These are phyloP conservation scores for Wickerhamiella dianesei DNA, from an alignment of 805 yeast species.

Conservation along the genomic window DNA sequence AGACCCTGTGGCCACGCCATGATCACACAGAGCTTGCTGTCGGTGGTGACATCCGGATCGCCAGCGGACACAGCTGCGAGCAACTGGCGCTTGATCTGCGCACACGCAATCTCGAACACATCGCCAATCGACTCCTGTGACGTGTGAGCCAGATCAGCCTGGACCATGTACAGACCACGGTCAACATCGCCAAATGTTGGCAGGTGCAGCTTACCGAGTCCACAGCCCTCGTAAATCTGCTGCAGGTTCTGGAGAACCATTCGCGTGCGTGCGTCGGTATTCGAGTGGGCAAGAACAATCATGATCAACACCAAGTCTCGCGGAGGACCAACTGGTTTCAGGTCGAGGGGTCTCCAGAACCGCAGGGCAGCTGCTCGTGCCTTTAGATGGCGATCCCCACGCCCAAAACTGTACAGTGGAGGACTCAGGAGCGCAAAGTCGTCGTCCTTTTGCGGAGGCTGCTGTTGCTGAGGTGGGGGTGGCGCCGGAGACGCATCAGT, in stretches of 20 bases:
- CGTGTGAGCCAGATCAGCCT: conserved; percentile 15
- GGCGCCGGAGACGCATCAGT: background rate
- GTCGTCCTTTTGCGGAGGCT: background rate
- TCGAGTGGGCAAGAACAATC: conserved; percentile 15
- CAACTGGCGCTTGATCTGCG: conserved; percentile 13
- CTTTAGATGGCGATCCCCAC: conserved; percentile 21
- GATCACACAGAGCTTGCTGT: conserved; percentile 9
- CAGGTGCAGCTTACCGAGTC: conserved; percentile 22
- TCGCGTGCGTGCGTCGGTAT: conserved; percentile 6
- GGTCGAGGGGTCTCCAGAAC: conserved; percentile 29
- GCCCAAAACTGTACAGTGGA: conserved; percentile 21
- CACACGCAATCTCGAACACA: conserved; percentile 15
- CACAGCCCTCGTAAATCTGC: conserved; percentile 25
- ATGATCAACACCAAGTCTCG: conserved; percentile 22
- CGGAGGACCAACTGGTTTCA: conserved; percentile 23
- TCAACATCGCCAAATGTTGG: conserved; percentile 17
- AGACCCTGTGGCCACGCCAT: conserved; percentile 16
- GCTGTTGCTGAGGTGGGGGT: too few species aligned
- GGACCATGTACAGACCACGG: conserved; percentile 13
- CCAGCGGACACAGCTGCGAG: background rate
- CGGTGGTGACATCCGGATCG: background rate
- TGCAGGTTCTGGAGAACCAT: conserved; percentile 19
- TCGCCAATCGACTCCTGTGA: conserved; percentile 19
- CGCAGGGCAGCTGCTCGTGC: conserved; percentile 27
- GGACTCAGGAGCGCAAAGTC: conserved; percentile 18